Evolutionary conservation across 2,329 filamentous ascomycete species (phyloP), one percentile per base, ranked within the genome.

Genomic region (Pezicula carpinea): DNA sequence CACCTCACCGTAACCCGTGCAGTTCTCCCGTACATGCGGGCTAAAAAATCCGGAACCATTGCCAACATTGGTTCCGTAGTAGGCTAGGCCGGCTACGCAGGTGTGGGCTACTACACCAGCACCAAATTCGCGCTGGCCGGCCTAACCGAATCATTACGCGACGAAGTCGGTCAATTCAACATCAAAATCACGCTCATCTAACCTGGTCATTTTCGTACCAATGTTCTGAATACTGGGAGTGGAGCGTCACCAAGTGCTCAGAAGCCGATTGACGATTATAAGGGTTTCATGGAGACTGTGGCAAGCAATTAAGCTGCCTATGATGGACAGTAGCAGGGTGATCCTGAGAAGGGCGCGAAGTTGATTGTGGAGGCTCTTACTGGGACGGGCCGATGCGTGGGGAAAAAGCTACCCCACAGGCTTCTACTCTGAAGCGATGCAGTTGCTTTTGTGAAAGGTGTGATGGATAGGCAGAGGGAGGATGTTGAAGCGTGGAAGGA

Each of bases 141-240:
- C 3, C 53, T 74, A 18, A 65, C 66, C 15, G 72, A 77, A 52
- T 59, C 65, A 0, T 57, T 77, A 45, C 60, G 63, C 1, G 57
- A 52, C 3, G 74, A 78, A 53, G 62, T 73, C 1, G 66, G 62
- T 10, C 66, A 69, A 2, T 66, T 75, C 13, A 67, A 66, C 13
- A 71, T 78, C 46, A 44, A 59, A 11, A 69, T 70, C 14, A 65
- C 70, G 3, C 62, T 73, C 15, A 64, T 76, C 23, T 73, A 77
- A 52, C 74, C 73, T 1, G 75, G 75, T 2, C 71, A 69, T 43
- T 77, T 76, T 53, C 64, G 73, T 4, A 76, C 74, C 7, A 69
- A 68, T n/a, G 74, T 75, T 48, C 59, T 75, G 4, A 47, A 46
- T 15, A 40, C 40, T 23, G 49, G 50, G n/a, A 26, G 34, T 7